These are phyloP conservation scores for Azolla pinnata DNA, from an alignment of 75 land plant species.

Conservation along the genomic window DNA sequence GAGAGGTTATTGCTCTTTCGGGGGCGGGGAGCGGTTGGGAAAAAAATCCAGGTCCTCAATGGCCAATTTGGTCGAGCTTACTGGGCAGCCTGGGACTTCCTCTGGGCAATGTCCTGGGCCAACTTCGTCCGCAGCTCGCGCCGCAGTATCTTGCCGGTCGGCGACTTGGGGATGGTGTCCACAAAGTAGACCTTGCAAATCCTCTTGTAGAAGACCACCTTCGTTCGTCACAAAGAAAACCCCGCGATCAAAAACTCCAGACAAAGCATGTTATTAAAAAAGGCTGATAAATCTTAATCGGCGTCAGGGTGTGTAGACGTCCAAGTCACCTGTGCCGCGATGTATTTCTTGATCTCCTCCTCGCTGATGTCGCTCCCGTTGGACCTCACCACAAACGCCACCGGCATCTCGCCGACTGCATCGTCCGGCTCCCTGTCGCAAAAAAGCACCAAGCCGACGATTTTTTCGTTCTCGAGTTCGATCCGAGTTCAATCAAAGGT, in stretches of 20 bases:
- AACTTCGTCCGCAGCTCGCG: slow-evolving; percentile 44
- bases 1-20: too few species aligned
- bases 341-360: slow-evolving; percentile 42
- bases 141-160: slow-evolving; percentile 66
- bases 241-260: not conserved
- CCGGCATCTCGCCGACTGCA: slow-evolving; percentile 45
- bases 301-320: not conserved
- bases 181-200: slow-evolving; percentile 44
- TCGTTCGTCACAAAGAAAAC: not conserved
- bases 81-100: too few species aligned
- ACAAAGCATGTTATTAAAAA: not conserved
- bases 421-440: slow-evolving; percentile 41
- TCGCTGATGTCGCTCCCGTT: slow-evolving; percentile 21
- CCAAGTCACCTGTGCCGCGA: slow-evolving; percentile 36
- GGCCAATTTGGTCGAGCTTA: too few species aligned
- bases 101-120: slow-evolving; percentile 3
- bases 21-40: too few species aligned
- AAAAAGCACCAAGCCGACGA: too few species aligned
- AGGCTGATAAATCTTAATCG: not conserved
- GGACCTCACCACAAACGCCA: slow-evolving; percentile 43
- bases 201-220: slow-evolving; percentile 73
- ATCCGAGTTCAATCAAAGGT: too few species aligned
- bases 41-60: too few species aligned
- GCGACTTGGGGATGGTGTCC: slow-evolving; percentile 55
- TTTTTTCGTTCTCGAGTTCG: too few species aligned